Base-by-base conservation (phyloP, 345 rosid genomes). In the Gossypium rotundifolium region DNA sequence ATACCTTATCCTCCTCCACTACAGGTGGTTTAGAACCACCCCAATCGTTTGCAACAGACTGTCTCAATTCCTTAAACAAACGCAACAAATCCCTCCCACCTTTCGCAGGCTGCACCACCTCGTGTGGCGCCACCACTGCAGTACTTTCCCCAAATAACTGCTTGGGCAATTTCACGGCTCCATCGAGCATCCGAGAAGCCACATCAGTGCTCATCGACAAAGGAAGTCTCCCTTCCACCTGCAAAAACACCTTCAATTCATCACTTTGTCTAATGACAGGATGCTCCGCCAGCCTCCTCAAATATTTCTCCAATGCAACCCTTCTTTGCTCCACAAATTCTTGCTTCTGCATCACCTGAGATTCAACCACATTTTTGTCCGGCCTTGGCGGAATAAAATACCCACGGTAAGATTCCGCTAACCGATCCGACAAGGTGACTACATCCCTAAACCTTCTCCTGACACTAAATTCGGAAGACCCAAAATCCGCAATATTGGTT, bases 341-440 rank as follows among this genome's bases (percentile, higher is more conserved):
- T 87, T 91, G 97, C 78, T 91, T 95, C 58, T 95, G 99, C 98
- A 96, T 96, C 63, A 96, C 93, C 80, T 96, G 97, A 44, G 94
- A 84, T 89, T 93, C 99, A 4, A 93, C 97, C 2, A 96, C 93
- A 67, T 82, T 96, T 88, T 96, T 96, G 62, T 96, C 98, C 6
- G 99, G 98, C 46, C 99, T 79, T 0, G 96, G 96, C 6, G 98
- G 97, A 52, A 96, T 90, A 60, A 87, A 90, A 74, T 84, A 93
- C 5, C 98, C 99, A 79, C 96, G 72, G 59, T 88, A 93, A 13
- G 97, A 78, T 87, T 93, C 96, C 3, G 95, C 87, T 29, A 96
- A 79, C 74, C 96, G 84, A 85, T 93, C 97, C 1, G 93, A 85
- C 38, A 96, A 79, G 1, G 98, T 88, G 29, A 93, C 96, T 8